These are phyloP conservation scores for Trichoderma breve DNA, from an alignment of 2,329 filamentous ascomycete genomes.

Conservation along the genomic window DNA sequence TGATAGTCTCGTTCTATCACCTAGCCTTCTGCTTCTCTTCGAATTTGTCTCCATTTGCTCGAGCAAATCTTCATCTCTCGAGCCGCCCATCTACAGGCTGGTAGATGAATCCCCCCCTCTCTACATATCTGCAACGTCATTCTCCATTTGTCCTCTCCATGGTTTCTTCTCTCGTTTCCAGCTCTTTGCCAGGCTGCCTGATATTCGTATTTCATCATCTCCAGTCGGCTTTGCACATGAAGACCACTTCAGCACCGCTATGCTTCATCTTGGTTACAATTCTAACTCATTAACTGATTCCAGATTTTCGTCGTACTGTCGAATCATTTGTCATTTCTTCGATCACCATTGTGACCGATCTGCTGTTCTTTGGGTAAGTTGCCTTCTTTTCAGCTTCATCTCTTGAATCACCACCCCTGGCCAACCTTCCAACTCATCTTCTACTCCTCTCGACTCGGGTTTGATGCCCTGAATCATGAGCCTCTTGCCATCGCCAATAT, in stretches of 20 bases:
- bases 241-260: not conserved
- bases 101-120: not conserved
- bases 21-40: not conserved
- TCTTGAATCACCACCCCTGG: not conserved
- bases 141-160: not conserved
- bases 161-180: not conserved
- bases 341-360: slow-evolving; percentile 32
- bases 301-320: slow-evolving; percentile 33
- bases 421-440: too few species aligned
- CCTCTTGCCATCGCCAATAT: not conserved
- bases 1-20: not conserved
- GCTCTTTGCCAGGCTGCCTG: not conserved
- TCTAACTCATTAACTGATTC: not conserved
- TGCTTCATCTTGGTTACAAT: not conserved
- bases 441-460: not conserved
- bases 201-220: not conserved
- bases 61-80: not conserved
- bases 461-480: not conserved
- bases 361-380: slow-evolving; percentile 35
- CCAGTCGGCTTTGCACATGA: not conserved
- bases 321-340: slow-evolving; percentile 33
- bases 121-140: not conserved
- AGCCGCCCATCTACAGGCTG: not conserved
- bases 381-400: not conserved
- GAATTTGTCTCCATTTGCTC: not conserved